These are phyloP conservation scores for Zygosaccharomyces pseudorouxii DNA, from an alignment of 805 yeast species.

Conservation along the genomic window DNA sequence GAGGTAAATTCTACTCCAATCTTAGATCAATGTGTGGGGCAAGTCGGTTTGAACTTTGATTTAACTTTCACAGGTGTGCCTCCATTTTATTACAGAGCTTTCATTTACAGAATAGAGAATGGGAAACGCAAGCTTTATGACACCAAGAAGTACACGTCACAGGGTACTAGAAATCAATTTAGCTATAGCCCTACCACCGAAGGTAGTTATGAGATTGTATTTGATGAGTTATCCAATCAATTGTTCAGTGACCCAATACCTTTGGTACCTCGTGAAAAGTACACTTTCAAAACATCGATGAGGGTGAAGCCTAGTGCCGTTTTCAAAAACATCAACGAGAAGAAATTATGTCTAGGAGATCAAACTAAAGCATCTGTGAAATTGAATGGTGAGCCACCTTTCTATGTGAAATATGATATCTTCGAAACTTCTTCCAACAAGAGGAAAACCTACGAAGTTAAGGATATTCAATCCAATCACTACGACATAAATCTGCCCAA, in stretches of 20 bases:
- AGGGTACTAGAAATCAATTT: conserved; percentile 49
- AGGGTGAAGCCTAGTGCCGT: conserved; percentile 61
- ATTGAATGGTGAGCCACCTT: conserved; percentile 80
- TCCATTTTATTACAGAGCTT: conserved; percentile 67
- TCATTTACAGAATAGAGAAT: conserved; percentile 48
- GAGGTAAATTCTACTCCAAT: conserved; percentile 46
- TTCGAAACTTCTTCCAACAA: conserved; percentile 51
- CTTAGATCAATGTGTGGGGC: conserved; percentile 86
- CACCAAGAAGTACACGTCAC: conserved; percentile 36
- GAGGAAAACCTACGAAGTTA: conserved; percentile 41
- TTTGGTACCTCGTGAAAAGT: conserved; percentile 37
- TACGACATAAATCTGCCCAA: conserved; percentile 50
- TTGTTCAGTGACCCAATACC: conserved; percentile 46
- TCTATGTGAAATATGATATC: conserved; percentile 62
- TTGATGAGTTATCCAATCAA: conserved; percentile 59
- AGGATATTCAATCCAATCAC: conserved; percentile 37
- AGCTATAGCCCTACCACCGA: conserved; percentile 72
- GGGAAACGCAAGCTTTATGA: conserved; percentile 33
- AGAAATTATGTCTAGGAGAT: conserved; percentile 46
- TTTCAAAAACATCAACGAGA: conserved; percentile 24
- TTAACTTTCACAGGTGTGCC: conserved; percentile 69
- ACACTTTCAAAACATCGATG: conserved; percentile 64
- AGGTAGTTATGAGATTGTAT: conserved; percentile 75
- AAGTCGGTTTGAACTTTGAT: conserved; percentile 76
- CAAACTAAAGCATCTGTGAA: conserved; percentile 46